Evolutionary conservation across 2,329 filamentous ascomycete species (phyloP).

Genomic region (Pyrenophora seminiperda): DNA sequence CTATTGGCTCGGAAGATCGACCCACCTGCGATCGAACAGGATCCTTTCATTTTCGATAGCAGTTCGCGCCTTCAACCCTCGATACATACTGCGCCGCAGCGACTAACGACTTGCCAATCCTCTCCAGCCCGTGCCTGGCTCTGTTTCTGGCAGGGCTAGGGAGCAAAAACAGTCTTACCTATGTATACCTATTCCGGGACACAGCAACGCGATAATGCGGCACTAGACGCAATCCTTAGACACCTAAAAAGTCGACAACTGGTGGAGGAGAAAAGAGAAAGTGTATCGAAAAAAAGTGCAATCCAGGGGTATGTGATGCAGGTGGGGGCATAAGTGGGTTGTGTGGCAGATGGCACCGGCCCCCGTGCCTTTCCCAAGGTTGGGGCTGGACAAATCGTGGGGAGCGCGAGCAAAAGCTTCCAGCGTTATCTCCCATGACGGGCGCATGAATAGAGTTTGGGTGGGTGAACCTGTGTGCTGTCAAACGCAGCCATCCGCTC

Average conservation of each 20-base stretch:
- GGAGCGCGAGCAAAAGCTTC: neutral
- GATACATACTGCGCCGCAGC: neutral
- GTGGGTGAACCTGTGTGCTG: conserved; percentile 12
- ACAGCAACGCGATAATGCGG: no score
- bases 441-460: conserved; percentile 5
- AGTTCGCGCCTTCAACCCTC: neutral
- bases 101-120: neutral
- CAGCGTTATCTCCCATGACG: neutral
- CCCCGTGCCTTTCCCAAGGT: neutral
- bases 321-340: no score
- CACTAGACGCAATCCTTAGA: no score
- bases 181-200: no score
- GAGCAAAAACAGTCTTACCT: neutral
- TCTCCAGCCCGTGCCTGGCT: neutral
- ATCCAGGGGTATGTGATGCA: no score
- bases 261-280: no score
- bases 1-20: conserved; percentile 5
- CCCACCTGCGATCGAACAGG: neutral
- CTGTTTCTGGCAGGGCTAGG: neutral
- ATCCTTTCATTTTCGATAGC: conserved; percentile 2
- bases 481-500: conserved; percentile 11
- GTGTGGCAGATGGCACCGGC: no score
- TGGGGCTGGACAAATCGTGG: conserved; percentile 5
- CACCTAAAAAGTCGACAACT: no score
- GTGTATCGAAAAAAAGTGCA: no score